Evolutionary conservation across 768 basidiomycete species (phyloP), one percentile per base, ranked within the genome.

Genomic region (Vishniacozyma victoriae): DNA sequence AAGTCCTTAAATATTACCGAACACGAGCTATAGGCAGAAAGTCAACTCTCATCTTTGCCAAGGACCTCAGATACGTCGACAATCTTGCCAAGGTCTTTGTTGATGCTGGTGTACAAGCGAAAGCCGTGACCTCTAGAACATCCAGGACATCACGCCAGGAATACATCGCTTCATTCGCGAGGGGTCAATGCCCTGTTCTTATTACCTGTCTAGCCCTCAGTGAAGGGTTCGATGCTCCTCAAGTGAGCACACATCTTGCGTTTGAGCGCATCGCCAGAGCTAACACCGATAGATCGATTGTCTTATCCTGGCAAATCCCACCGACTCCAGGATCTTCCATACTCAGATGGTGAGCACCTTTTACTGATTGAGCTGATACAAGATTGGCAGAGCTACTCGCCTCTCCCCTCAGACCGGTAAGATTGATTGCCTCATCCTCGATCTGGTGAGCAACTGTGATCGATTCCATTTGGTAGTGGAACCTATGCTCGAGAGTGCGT

Each of bases 191-290:
- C 62, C 88, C 90, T 9, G 86, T 97, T 1, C 75, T 97, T 20
- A 72, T 96, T 38, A 96, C 96, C 62, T 96, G 91, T 84, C 88
- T 88, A 18, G 85, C 93, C 40, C 75, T 95, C 54, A 93, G 90
- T 1, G 91, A 95, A 75, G 91, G 91, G 3, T 82, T 90, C 16
- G 92, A 97, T 74, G 87, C 95, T 43, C 92, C 92, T 2, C 87
- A 87, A 51, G 66, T 67, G 50, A 45, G 59, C 29, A 18, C 36
- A 18, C 12, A 39, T n/a, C 27, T 14, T 27, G 35, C n/a, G 37
- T 20, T 41, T 46, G 29, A 6, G n/a, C 7, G 3, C 29, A n/a
- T n/a, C n/a, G n/a, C n/a, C n/a, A n/a, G n/a, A n/a, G n/a, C n/a
- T n/a, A n/a, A n/a, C n/a, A n/a, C n/a, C n/a, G n/a, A n/a, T n/a